Evolutionary conservation across 495 filamentous ascomycete genomes (phyloP).

Genomic region (Tuber borchii): DNA sequence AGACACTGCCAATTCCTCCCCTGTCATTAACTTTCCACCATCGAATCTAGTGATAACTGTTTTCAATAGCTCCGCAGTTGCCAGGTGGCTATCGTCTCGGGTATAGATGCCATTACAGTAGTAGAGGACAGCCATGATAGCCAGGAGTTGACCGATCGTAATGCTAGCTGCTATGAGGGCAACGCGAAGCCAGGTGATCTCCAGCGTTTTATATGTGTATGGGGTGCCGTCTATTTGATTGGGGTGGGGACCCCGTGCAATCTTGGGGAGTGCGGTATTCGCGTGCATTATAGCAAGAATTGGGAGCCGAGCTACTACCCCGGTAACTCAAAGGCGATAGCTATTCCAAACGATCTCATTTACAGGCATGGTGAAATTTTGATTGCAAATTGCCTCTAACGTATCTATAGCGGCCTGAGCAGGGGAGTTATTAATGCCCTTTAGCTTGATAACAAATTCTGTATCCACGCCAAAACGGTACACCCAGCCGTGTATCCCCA

Average conservation of each 20-base stretch:
- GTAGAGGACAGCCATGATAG: background rate
- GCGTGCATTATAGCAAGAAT: background rate
- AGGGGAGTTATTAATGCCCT: background rate
- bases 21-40: background rate
- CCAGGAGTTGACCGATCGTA: background rate
- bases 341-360: background rate
- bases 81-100: background rate
- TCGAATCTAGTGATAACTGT: background rate
- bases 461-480: too few relatives aligned
- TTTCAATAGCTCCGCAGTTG: background rate
- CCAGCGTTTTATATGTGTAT: background rate
- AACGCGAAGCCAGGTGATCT: background rate
- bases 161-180: background rate
- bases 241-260: background rate
- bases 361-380: accelerated
- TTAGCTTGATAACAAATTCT: background rate
- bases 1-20: background rate
- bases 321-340: background rate
- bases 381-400: background rate
- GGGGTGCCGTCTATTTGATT: background rate
- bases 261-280: background rate
- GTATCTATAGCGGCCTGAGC: background rate
- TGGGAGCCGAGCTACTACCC: background rate
- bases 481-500: too few relatives aligned
- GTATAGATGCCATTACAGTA: background rate